Evolutionary conservation across 2,329 filamentous ascomycete genomes (phyloP).

Genomic region (Penicillium sp.): DNA sequence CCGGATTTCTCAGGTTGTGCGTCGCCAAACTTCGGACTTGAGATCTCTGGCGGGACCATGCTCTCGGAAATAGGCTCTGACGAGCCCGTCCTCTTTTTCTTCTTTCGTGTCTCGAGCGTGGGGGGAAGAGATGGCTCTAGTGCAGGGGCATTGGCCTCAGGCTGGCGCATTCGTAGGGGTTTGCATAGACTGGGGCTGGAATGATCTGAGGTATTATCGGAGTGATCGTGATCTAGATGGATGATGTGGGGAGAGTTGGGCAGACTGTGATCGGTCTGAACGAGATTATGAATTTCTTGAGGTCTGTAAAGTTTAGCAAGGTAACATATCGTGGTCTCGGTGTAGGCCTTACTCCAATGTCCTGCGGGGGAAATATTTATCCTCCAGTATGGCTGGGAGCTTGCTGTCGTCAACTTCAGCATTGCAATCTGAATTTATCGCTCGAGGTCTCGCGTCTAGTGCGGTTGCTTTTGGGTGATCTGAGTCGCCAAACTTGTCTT

Average conservation of each 20-base stretch:
- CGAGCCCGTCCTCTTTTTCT: slow-evolving; percentile 20
- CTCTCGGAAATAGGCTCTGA: background rate
- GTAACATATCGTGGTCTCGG: background rate
- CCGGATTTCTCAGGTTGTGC: slow-evolving; percentile 44
- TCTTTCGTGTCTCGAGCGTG: slow-evolving; percentile 33
- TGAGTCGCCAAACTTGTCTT: slow-evolving; percentile 13
- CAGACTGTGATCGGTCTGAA: slow-evolving; percentile 22
- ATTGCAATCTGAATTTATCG: slow-evolving; percentile 14
- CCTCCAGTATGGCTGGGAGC: slow-evolving; percentile 60
- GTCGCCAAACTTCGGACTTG: background rate
- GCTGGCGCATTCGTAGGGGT: background rate
- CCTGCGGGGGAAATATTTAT: slow-evolving; percentile 56
- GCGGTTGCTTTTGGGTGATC: slow-evolving; percentile 13
- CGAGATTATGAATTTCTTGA: slow-evolving; percentile 35
- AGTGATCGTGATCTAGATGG: slow-evolving; percentile 3
- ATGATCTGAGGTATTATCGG: slow-evolving; percentile 34
- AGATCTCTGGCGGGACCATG: background rate
- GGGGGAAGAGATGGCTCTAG: slow-evolving; percentile 25
- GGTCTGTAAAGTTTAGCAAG: slow-evolving; percentile 21
- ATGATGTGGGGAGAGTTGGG: slow-evolving; percentile 26
- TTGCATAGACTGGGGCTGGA: slow-evolving; percentile 7
- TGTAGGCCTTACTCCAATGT: slow-evolving; percentile 49
- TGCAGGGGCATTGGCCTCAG: slow-evolving; percentile 11
- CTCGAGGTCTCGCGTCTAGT: slow-evolving; percentile 15
- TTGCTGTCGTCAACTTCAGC: slow-evolving; percentile 32